These are phyloP conservation scores for Trichoderma aggressivum DNA, from an alignment of 2,329 filamentous ascomycete genomes.

Conservation along the genomic window DNA sequence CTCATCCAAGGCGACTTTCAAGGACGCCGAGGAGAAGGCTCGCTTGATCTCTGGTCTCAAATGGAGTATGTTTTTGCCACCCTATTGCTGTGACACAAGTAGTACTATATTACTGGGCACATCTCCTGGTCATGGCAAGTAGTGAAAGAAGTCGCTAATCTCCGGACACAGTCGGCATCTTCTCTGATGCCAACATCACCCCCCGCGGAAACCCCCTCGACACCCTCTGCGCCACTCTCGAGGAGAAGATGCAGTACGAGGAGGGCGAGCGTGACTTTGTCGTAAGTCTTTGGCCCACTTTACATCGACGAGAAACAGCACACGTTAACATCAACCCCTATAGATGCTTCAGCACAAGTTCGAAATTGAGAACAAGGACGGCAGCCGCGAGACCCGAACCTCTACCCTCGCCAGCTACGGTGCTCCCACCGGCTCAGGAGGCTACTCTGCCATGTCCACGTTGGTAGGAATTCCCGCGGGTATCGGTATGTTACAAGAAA, in stretches of 20 bases:
- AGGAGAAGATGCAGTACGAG: constrained; percentile 88
- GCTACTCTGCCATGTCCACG: constrained; percentile 81
- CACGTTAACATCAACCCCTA: background rate
- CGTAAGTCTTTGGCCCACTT: background rate
- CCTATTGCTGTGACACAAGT: background rate
- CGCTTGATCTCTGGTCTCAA: constrained; percentile 58
- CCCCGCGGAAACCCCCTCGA: constrained; percentile 79
- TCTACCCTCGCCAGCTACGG: constrained; percentile 83
- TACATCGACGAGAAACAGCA: no score
- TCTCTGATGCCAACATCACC: constrained; percentile 65
- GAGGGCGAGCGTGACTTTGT: constrained; percentile 81
- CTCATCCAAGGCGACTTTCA: constrained; percentile 70
- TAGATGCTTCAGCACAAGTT: constrained; percentile 69
- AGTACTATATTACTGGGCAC: background rate
- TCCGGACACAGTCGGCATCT: constrained; percentile 47
- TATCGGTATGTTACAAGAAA: background rate
- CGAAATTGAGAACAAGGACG: constrained; percentile 78
- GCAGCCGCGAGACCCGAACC: constrained; percentile 70
- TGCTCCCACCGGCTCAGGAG: constrained; percentile 50
- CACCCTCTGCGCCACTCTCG: constrained; percentile 83
- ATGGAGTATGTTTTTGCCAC: constrained; percentile 45
- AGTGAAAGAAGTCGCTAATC: background rate
- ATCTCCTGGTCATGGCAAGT: background rate
- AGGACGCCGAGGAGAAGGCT: constrained; percentile 62
- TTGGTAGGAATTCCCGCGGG: constrained; percentile 54